These are phyloP conservation scores for Spirogloea muscicola DNA, from an alignment of 139 green algal genomes.

Conservation along the genomic window DNA sequence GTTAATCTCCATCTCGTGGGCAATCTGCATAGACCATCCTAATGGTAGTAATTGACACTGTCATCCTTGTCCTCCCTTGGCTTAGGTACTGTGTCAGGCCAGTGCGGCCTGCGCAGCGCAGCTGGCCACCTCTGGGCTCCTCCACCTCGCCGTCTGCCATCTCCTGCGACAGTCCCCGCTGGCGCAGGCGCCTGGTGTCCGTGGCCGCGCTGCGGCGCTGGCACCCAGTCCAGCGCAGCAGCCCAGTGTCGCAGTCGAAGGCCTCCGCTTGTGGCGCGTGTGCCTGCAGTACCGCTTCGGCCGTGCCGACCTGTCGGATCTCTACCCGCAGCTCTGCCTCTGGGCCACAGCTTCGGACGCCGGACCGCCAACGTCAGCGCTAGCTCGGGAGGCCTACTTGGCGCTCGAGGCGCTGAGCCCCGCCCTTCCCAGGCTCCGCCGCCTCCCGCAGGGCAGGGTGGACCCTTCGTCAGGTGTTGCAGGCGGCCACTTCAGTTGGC, in stretches of 20 bases:
- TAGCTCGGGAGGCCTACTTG: neutral
- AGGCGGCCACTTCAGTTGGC: neutral
- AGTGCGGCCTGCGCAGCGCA: neutral
- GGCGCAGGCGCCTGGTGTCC: neutral
- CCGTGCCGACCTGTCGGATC: slow-evolving; percentile 2
- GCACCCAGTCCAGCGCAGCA: too few species aligned
- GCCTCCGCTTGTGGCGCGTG: slow-evolving; percentile 12
- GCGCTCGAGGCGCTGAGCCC: neutral
- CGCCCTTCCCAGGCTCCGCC: neutral
- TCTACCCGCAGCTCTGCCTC: too few species aligned
- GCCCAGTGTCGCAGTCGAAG: too few species aligned
- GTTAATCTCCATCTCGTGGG: too few species aligned
- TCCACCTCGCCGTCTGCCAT: neutral
- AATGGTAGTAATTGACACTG: too few species aligned
- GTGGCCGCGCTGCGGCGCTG: neutral
- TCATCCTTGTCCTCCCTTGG: too few species aligned
- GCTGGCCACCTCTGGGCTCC: neutral
- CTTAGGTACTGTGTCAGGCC: neutral
- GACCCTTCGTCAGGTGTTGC: neutral
- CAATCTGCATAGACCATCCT: too few species aligned
- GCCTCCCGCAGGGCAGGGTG: neutral
- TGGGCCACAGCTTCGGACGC: too few species aligned
- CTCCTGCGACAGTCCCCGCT: neutral
- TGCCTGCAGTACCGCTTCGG: slow-evolving; percentile 2
- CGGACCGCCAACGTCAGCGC: too few species aligned